Conservation (phyloP, 495 filamentous ascomycete species). For the Talaromyces borbonicus region DNA sequence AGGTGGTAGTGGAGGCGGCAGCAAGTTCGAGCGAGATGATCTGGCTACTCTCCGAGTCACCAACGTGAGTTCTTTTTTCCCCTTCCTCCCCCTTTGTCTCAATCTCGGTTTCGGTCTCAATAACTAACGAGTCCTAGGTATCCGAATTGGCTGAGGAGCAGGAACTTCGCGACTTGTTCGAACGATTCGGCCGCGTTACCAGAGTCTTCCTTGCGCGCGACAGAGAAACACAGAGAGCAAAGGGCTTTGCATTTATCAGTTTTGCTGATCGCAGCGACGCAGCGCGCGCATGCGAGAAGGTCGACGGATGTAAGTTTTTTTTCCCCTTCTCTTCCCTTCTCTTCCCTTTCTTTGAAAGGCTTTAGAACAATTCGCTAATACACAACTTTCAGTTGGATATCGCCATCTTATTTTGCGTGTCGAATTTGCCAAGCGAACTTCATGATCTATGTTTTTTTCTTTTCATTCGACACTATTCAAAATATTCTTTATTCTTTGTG, state of each 20-base stretch:
- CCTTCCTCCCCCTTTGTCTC: constrained; percentile 4
- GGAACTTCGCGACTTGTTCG: constrained; percentile 94
- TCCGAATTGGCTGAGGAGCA: constrained; percentile 94
- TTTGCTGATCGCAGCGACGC: constrained; percentile 85
- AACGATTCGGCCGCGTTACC: constrained; percentile 90
- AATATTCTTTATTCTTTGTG: constrained; percentile 8
- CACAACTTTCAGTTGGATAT: constrained; percentile 53
- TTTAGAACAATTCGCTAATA: constrained; percentile 23
- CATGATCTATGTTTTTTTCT: constrained; percentile 26
- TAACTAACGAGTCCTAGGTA: constrained; percentile 44
- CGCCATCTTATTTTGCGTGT: constrained; percentile 83
- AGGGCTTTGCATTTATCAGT: constrained; percentile 98
- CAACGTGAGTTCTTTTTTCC: constrained; percentile 57
- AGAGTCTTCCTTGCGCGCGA: constrained; percentile 97
- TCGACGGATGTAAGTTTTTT: constrained; percentile 76
- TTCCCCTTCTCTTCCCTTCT: constrained; percentile 9
- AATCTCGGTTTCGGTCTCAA: constrained; percentile 3
- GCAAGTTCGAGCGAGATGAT: constrained; percentile 93
- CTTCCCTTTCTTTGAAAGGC: too few species aligned
- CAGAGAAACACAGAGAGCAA: constrained; percentile 84
- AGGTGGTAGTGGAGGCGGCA: constrained; percentile 80
- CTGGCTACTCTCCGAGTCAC: constrained; percentile 92
- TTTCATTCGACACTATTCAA: constrained; percentile 7
- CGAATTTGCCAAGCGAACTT: constrained; percentile 81
- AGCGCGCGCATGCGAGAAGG: constrained; percentile 84